Base-by-base conservation (phyloP, 306 rosid species). In the Inga laurina region DNA sequence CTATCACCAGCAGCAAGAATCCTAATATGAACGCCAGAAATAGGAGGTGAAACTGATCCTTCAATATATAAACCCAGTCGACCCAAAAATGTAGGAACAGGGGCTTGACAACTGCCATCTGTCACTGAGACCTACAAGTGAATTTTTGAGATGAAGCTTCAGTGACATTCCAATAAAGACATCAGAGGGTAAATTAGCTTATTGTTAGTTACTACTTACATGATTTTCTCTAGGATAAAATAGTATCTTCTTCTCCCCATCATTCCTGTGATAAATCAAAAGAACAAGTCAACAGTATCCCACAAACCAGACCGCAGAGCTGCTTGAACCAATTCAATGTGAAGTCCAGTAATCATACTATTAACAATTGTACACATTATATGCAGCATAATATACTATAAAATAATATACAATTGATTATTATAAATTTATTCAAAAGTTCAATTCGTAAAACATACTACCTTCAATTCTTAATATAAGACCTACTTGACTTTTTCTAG, bases 11-110 rank as follows among this genome's bases (percentile, higher is more conserved):
- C 91, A 57, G 98, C 93, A 80, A 92, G 84, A 83, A 97, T 74
- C 81, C 88, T 88, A 77, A 97, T 84, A 85, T 87, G 93, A 66
- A 97, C 95, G 21, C 88, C 97, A 84, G 97, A 86, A 87, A 91
- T 86, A 11, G 97, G 95, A 79, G 98, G 99, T 64, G 91, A 89
- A 83, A 94, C 97, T 34, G 97, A 89, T 88, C 99, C 99, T 82
- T 90, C 93, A 74, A 92, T 85, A 79, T 92, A 94, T 45, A 91
- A 84, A 77, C 99, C 99, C 86, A 72, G 69, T 74, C 95, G 90
- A 80, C 95, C 92, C 87, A 87, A 82, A 87, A 94, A 97, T 84
- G 85, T 35, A 82, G 97, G 97, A 75, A 94, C 66, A 69, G 85
- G 69, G 84, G 92, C 90, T 90, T 97, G 98, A 85, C 99, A 97